These are phyloP conservation scores for Arctium minus DNA, from an alignment of 129 eudicot genomes.

Conservation along the genomic window DNA sequence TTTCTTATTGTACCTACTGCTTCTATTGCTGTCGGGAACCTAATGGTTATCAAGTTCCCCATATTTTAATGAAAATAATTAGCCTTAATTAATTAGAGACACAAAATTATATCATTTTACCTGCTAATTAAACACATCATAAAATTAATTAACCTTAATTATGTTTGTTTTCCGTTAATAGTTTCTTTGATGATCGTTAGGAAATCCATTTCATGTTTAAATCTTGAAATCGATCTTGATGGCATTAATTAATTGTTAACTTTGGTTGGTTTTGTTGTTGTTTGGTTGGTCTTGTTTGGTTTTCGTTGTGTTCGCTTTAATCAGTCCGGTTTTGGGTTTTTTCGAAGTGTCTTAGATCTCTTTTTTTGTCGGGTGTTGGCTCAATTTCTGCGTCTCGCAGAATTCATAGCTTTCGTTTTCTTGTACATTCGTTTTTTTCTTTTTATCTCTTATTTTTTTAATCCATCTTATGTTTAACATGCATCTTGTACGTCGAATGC, in stretches of 20 bases:
- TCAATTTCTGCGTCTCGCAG: no score
- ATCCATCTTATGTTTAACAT: not conserved
- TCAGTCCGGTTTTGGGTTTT: no score
- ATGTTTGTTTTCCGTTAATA: not conserved
- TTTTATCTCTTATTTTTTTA: no score
- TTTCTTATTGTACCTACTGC: conserved; percentile 34
- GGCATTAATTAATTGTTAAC: not conserved
- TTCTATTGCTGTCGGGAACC: conserved; percentile 35
- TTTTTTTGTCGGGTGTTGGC: no score
- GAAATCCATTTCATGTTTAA: not conserved
- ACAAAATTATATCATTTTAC: not conserved
- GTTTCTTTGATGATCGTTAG: not conserved
- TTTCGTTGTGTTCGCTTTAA: no score
- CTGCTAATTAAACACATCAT: not conserved
- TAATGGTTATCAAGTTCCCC: not conserved
- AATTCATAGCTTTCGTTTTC: no score
- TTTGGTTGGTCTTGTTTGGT: no score
- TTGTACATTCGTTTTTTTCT: no score
- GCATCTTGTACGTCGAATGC: not conserved
- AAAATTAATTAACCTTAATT: not conserved
- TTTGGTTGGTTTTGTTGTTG: no score
- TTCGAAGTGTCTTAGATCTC: no score
- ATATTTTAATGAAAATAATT: not conserved
- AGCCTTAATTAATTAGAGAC: not conserved
- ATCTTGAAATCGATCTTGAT: not conserved